These are phyloP conservation scores for Phytophthora quininea DNA, from an alignment of 352 stramenopile species.

Conservation along the genomic window DNA sequence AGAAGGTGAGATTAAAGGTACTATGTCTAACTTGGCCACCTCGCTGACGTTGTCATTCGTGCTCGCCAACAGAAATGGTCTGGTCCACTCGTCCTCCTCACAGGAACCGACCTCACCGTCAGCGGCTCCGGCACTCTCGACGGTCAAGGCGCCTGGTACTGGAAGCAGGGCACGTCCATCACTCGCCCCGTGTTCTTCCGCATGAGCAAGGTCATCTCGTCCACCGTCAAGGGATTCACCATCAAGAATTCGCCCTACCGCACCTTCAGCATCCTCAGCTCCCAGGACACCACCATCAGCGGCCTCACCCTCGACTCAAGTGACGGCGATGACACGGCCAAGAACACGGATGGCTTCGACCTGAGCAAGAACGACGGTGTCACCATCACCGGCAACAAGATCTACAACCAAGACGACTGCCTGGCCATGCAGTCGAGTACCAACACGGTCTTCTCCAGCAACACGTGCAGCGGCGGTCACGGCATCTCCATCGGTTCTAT, in stretches of 20 bases:
- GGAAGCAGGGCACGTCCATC: constrained; percentile 39
- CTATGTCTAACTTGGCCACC: background rate
- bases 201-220: constrained; percentile 21
- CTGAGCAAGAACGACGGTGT: constrained; percentile 15
- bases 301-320: constrained; percentile 13
- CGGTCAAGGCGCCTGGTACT: constrained; percentile 47
- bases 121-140: constrained; percentile 37
- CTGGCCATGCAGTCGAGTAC: background rate
- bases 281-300: constrained; percentile 11
- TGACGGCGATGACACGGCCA: constrained; percentile 6
- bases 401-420: constrained; percentile 15
- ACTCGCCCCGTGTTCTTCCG: constrained; percentile 43
- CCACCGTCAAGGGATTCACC: constrained; percentile 33
- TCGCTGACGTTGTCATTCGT: background rate
- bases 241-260: constrained; percentile 37
- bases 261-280: constrained; percentile 40
- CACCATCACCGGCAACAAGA: constrained; percentile 21
- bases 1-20: background rate
- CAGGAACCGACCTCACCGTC: constrained; percentile 32
- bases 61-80: constrained; percentile 17
- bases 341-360: constrained; percentile 8
- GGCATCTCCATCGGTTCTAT: constrained; percentile 16
- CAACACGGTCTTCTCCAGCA: constrained; percentile 2
- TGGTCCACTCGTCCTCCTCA: constrained; percentile 39
- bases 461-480: constrained; percentile 1